Evolutionary conservation across 2,329 filamentous ascomycete species (phyloP).

Genomic region (Trichoderma sp.): DNA sequence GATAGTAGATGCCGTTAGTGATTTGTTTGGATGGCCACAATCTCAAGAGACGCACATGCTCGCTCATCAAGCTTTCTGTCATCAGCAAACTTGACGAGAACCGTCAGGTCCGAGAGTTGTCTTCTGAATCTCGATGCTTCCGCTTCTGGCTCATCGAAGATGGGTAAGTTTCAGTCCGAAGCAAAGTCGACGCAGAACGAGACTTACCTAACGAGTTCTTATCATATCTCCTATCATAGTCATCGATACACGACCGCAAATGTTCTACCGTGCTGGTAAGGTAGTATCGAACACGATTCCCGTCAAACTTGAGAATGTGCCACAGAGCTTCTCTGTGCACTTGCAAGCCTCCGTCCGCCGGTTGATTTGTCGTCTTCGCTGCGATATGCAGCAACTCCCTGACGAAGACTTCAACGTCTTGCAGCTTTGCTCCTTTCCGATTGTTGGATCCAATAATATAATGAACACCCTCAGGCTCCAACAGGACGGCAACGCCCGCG

Average conservation of each 20-base stretch:
- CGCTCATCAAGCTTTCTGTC: not conserved
- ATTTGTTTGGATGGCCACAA: too few species aligned
- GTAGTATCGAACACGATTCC: conserved; percentile 30
- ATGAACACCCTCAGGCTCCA: conserved; percentile 34
- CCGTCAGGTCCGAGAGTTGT: not conserved
- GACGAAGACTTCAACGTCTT: conserved; percentile 21
- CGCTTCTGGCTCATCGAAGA: not conserved
- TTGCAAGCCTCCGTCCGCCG: rapidly evolving
- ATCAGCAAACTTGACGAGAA: not conserved
- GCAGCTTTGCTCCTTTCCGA: conserved; percentile 3
- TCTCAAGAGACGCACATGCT: not conserved
- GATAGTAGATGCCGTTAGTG: not conserved
- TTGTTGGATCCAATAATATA: conserved; percentile 42
- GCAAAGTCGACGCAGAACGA: too few species aligned
- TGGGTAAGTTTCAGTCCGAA: not conserved
- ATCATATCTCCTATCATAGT: conserved; percentile 2
- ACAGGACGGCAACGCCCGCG: conserved; percentile 38
- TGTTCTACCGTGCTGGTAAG: conserved; percentile 24
- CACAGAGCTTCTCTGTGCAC: conserved; percentile 11
- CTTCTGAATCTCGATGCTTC: not conserved
- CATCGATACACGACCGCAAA: conserved; percentile 28
- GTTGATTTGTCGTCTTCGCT: not conserved
- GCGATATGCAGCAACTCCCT: conserved; percentile 29
- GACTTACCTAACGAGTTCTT: not conserved
- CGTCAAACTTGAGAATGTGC: conserved; percentile 33